These are phyloP conservation scores for Debaryomyces coudertii DNA, from an alignment of 1,139 yeast species.

Conservation along the genomic window DNA sequence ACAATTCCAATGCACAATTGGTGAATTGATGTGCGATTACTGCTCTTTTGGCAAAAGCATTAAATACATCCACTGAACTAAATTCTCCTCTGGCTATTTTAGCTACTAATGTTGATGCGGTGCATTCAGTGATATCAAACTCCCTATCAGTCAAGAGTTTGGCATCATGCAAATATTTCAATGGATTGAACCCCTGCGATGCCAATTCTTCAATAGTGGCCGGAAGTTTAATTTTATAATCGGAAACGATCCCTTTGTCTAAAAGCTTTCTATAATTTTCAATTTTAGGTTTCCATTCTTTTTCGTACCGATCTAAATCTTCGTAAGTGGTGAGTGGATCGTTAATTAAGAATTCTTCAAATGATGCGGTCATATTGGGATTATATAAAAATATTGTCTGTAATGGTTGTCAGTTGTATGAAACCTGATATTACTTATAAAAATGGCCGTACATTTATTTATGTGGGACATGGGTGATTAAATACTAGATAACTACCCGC, in stretches of 20 bases:
- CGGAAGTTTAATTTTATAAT: conserved; percentile 45
- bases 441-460: neutral
- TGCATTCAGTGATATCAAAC: conserved; percentile 49
- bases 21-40: conserved; percentile 40
- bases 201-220: conserved; percentile 44
- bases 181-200: conserved; percentile 46
- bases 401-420: neutral
- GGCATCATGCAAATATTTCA: conserved; percentile 45
- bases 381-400: neutral
- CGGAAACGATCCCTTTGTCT: conserved; percentile 42
- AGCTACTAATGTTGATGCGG: conserved; percentile 39
- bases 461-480: neutral
- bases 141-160: conserved; percentile 49
- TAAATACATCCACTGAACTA: conserved; percentile 49
- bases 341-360: conserved; percentile 32
- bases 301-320: conserved; percentile 36
- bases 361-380: conserved; percentile 14
- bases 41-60: conserved; percentile 57
- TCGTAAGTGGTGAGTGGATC: conserved; percentile 41
- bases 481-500: conserved; percentile 8
- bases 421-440: neutral
- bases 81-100: conserved; percentile 38
- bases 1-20: conserved; percentile 39
- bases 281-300: conserved; percentile 52
- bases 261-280: conserved; percentile 50